Conservation (phyloP, 306 rosid species). For the Casuarina cunninghamiana region DNA sequence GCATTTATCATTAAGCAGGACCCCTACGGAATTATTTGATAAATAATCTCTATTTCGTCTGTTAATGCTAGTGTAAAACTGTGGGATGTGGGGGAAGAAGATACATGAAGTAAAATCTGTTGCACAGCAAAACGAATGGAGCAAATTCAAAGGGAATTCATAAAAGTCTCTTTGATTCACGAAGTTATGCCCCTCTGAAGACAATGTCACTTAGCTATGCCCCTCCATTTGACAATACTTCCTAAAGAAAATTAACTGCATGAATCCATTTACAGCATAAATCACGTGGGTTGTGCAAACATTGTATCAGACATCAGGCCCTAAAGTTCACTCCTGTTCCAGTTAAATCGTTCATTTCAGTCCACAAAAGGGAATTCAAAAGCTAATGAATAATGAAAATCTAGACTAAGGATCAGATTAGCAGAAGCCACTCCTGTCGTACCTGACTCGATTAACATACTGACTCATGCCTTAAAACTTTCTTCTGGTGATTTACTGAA, state of each 20-base stretch:
- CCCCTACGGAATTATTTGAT: no score
- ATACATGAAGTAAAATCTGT: no score
- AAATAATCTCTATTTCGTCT: no score
- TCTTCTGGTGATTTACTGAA: slow-evolving; percentile 26
- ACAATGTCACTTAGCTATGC: no score
- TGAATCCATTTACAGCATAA: slow-evolving; percentile 1
- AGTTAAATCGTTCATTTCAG: not conserved
- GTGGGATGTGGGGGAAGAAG: no score
- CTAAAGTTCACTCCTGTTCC: not conserved
- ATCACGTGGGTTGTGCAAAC: not conserved
- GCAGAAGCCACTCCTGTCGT: not conserved
- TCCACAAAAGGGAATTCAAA: not conserved
- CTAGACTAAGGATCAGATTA: not conserved
- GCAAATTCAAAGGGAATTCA: no score
- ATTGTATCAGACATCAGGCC: not conserved
- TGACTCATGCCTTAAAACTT: slow-evolving; percentile 23
- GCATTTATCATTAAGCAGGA: no score
- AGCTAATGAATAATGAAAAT: not conserved
- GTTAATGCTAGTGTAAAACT: no score
- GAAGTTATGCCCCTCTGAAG: no score
- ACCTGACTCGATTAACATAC: not conserved
- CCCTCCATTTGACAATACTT: not conserved
- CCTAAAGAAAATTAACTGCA: not conserved
- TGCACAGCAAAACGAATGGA: no score
- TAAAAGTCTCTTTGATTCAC: no score